Evolutionary conservation across 805 yeast species (phyloP).

Genomic region (Starmerella apicola): DNA sequence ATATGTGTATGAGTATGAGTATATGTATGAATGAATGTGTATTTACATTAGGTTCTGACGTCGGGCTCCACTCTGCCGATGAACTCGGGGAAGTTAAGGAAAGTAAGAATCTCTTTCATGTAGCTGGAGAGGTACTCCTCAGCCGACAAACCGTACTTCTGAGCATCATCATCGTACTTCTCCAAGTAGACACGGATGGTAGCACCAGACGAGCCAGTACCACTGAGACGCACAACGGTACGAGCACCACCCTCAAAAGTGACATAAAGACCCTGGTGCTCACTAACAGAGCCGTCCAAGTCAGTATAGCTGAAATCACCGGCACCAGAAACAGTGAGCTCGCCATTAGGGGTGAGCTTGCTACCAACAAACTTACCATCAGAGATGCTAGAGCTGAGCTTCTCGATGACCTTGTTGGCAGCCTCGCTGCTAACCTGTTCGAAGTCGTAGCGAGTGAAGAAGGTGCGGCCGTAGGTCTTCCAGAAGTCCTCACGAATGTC

Average conservation of each 20-base stretch:
- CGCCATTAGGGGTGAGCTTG: conserved; percentile 30
- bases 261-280: conserved; percentile 77
- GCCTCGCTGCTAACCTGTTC: conserved; percentile 70
- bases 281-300: conserved; percentile 80
- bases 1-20: too few relatives aligned
- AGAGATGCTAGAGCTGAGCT: conserved; percentile 31
- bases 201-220: conserved; percentile 97
- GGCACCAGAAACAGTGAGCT: conserved; percentile 52
- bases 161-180: conserved; percentile 51
- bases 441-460: conserved; percentile 89
- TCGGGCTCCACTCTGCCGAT: conserved; percentile 80
- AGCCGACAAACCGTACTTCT: conserved; percentile 40
- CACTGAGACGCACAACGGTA: conserved; percentile 81
- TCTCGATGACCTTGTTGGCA: conserved; percentile 54
- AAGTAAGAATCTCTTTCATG: conserved; percentile 48
- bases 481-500: conserved; percentile 77
- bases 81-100: conserved; percentile 58
- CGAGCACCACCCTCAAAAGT: conserved; percentile 73
- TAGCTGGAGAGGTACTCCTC: conserved; percentile 57
- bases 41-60: conserved; percentile 64
- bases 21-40: too few relatives aligned
- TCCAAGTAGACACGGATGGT: conserved; percentile 88
- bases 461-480: conserved; percentile 90
- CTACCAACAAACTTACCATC: conserved; percentile 37
- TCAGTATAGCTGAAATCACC: conserved; percentile 90